Evolutionary conservation across 495 filamentous ascomycete genomes (phyloP).

Genomic region (Astrocystis sublimbata): DNA sequence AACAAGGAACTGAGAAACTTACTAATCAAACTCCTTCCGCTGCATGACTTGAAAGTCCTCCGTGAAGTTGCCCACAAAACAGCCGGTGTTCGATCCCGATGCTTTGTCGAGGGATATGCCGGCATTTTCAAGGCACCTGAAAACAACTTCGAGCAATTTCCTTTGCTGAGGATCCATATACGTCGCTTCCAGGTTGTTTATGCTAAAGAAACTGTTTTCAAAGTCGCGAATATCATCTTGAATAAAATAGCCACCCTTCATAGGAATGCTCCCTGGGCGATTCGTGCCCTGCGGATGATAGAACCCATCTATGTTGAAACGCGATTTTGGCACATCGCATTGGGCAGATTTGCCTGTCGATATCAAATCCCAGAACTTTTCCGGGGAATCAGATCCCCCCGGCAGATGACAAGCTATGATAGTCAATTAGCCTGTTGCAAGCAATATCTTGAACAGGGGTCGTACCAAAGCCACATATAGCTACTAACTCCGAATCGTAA

Average conservation of each 20-base stretch:
- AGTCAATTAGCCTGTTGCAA: too few species aligned
- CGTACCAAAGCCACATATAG: too few species aligned
- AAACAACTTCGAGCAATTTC: slow-evolving; percentile 42
- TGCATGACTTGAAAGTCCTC: slow-evolving; percentile 47
- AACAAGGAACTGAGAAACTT: too few species aligned
- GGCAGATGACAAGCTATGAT: slow-evolving; percentile 14
- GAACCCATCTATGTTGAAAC: slow-evolving; percentile 18
- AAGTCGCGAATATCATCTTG: slow-evolving; percentile 39
- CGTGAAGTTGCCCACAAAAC: slow-evolving; percentile 51
- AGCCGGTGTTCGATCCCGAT: slow-evolving; percentile 49
- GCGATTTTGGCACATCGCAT: slow-evolving; percentile 15
- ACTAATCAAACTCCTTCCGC: slow-evolving; percentile 44
- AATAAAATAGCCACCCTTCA: slow-evolving; percentile 40
- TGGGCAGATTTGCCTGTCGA: slow-evolving; percentile 10
- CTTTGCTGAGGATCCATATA: slow-evolving; percentile 41
- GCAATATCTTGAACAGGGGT: too few species aligned
- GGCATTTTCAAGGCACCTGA: slow-evolving; percentile 45
- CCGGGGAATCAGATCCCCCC: slow-evolving; percentile 6
- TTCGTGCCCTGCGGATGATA: too few species aligned
- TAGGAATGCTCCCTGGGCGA: slow-evolving; percentile 28
- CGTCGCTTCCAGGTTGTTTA: slow-evolving; percentile 36
- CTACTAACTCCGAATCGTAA: too few species aligned
- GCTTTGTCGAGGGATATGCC: slow-evolving; percentile 45
- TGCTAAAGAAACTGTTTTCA: slow-evolving; percentile 45
- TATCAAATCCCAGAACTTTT: slow-evolving; percentile 13